Evolutionary conservation across 164 flowering plant genomes (phyloP).

Genomic region (grape (Vitis vinifera)): ASM3070453v1 NC_081805.1:2534501-2535000

Average conservation of each 20-base stretch:
- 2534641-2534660: conserved; percentile 2
- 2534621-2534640: conserved; percentile 2
- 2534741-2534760: conserved; percentile 2
- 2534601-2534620: conserved; percentile 14
- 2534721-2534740: background rate
- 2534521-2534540: conserved; percentile 36
- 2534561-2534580: conserved; percentile 42
- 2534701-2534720: background rate
- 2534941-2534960: conserved; percentile 11
- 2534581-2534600: conserved; percentile 34
- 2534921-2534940: conserved; percentile 7
- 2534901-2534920: background rate
- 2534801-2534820: conserved; percentile 8
- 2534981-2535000: too few species aligned
- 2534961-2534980: too few species aligned
- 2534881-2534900: conserved; percentile 6
- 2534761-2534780: background rate
- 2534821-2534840: conserved; percentile 12
- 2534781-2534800: conserved; percentile 8
- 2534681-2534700: background rate
- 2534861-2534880: conserved; percentile 7
- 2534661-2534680: too few species aligned
- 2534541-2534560: conserved; percentile 38
- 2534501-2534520: conserved; percentile 42
- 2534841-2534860: background rate